A percentile compares a stretch with the other conserved stretches of the same genome.
Conservation (phyloP, 345 rosid genomes). For the Pelargonium nanum region DNA sequence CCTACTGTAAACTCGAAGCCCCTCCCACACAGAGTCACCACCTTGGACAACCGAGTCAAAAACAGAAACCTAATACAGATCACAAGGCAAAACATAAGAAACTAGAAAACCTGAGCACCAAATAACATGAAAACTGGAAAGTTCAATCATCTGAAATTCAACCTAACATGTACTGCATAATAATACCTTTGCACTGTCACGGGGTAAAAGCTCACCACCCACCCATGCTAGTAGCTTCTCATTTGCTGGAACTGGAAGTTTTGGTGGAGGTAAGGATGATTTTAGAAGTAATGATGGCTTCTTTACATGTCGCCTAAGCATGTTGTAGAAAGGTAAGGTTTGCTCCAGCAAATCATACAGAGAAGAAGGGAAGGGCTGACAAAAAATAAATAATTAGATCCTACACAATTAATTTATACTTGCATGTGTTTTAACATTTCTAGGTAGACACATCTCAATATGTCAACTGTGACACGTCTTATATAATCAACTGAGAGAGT, state of each 20-base stretch:
- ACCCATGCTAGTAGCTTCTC: slow-evolving; percentile 79
- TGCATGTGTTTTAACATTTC: background rate
- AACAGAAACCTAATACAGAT: slow-evolving; percentile 56
- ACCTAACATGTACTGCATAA: slow-evolving; percentile 11
- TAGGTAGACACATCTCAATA: background rate
- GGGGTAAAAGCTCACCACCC: slow-evolving; percentile 74
- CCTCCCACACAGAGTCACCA: slow-evolving; percentile 94
- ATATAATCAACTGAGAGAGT: no score
- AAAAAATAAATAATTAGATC: slow-evolving; percentile 4
- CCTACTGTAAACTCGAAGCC: slow-evolving; percentile 62
- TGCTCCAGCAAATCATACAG: slow-evolving; percentile 64
- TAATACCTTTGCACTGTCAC: slow-evolving; percentile 66
- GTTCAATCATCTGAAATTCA: slow-evolving; percentile 2
- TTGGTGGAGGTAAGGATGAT: slow-evolving; percentile 47
- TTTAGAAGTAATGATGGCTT: slow-evolving; percentile 29
- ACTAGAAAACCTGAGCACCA: background rate
- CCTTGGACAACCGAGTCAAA: slow-evolving; percentile 93
- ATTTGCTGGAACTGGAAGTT: slow-evolving; percentile 68
- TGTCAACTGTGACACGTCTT: background rate
- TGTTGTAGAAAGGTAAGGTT: slow-evolving; percentile 69
- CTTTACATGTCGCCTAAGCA: slow-evolving; percentile 50
- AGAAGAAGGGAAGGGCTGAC: slow-evolving; percentile 57
- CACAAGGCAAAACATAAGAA: slow-evolving; percentile 11
- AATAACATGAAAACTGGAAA: background rate
- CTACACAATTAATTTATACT: background rate